phyloP scores from a whole-genome alignment of 2,329 filamentous ascomycete species.

The Elsinoe batatas region DNA sequence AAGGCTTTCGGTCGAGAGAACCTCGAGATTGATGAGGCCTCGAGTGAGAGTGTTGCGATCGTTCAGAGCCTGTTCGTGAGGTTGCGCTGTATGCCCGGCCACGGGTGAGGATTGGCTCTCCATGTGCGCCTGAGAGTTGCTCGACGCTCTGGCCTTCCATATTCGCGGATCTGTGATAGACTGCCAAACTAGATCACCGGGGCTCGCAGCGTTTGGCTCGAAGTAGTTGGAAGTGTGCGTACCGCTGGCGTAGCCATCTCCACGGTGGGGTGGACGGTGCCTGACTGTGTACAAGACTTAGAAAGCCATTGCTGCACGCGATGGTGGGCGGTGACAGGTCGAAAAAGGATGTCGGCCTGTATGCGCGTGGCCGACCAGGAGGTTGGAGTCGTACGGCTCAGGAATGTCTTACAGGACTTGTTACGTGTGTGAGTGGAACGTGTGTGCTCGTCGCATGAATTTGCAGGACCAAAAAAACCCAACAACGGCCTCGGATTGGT shows the following conservation, averaged over 20 bases:
- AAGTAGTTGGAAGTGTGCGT: background rate
- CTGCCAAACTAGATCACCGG: no score
- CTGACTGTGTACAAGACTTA: background rate
- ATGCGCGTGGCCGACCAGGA: background rate
- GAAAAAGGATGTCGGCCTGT: background rate
- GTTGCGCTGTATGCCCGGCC: slow-evolving; percentile 37
- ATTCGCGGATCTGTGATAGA: background rate
- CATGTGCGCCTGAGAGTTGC: background rate
- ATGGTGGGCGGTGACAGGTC: background rate
- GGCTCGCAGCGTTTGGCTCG: no score
- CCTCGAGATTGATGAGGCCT: slow-evolving; percentile 29
- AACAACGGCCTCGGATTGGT: background rate
- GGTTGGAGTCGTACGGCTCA: background rate
- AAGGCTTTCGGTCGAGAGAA: slow-evolving; percentile 41
- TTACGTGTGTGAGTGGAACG: slow-evolving; percentile 5
- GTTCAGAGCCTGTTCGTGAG: slow-evolving; percentile 33
- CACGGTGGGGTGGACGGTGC: background rate
- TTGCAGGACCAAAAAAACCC: background rate
- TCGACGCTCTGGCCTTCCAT: slow-evolving; percentile 1
- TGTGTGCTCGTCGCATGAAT: slow-evolving; percentile 5
- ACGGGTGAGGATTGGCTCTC: slow-evolving; percentile 31
- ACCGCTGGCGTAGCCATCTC: slow-evolving; percentile 3
- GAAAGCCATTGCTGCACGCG: background rate
- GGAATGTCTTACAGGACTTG: background rate
- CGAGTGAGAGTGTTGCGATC: slow-evolving; percentile 30